Conservation (phyloP, 306 rosid species). For the Crotalaria pallida region DNA sequence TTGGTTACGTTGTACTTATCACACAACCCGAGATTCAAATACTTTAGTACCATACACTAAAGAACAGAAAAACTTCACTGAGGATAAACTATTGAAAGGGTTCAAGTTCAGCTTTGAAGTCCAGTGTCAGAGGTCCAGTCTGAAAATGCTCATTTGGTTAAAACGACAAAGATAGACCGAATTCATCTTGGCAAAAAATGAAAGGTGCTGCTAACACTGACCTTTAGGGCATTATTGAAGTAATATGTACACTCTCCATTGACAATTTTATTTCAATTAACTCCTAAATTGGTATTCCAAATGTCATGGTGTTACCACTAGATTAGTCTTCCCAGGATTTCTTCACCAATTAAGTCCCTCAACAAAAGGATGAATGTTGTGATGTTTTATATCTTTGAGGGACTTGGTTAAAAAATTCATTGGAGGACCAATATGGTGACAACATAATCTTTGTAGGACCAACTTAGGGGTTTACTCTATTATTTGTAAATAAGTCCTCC, state of each 20-base stretch:
- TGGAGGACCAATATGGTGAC: too few relatives aligned
- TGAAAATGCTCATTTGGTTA: constrained; percentile 19
- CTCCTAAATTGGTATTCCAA: not conserved
- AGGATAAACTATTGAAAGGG: not conserved
- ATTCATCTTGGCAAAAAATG: not conserved
- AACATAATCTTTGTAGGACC: too few relatives aligned
- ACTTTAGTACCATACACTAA: not conserved
- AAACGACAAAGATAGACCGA: not conserved
- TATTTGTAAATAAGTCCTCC: not conserved
- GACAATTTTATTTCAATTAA: not conserved
- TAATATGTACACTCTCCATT: not conserved
- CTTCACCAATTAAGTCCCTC: too few relatives aligned
- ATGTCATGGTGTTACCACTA: too few relatives aligned
- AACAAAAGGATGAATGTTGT: not conserved
- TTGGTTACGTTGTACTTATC: not conserved
- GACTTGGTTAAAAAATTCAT: too few relatives aligned
- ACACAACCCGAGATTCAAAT: constrained; percentile 1
- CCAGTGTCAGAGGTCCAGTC: constrained; percentile 23
- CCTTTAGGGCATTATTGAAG: not conserved
- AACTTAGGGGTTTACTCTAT: too few relatives aligned
- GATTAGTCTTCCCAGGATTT: too few relatives aligned
- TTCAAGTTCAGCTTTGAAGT: constrained; percentile 21
- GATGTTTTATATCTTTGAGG: not conserved
- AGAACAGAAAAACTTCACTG: not conserved
- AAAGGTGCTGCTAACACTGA: not conserved